Percentiles rank a stretch among this genome's conserved stretches.
These are phyloP conservation scores for Tetrahymena elliotti DNA, from an alignment of 73 alveolate species.

Conservation along the genomic window DNA sequence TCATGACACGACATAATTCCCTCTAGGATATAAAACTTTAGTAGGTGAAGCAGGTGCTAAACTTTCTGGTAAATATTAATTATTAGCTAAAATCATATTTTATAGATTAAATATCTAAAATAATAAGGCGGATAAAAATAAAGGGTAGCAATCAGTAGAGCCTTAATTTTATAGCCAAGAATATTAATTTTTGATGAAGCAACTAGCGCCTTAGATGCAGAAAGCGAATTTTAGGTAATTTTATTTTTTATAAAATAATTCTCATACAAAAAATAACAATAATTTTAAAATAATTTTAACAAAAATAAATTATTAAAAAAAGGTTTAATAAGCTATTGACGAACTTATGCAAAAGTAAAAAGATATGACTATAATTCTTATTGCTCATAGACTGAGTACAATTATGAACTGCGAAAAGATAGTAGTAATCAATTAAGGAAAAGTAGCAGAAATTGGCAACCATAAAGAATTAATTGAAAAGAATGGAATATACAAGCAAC, in stretches of 20 bases:
- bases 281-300: no score
- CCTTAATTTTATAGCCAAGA: constrained; percentile 52
- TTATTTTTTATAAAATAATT: background rate
- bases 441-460: constrained; percentile 55
- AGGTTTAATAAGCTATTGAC: constrained; percentile 47
- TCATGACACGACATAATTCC: constrained; percentile 1
- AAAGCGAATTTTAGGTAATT: constrained; percentile 52
- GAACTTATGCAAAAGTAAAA: constrained; percentile 47
- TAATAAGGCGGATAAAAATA: constrained; percentile 69
- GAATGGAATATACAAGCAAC: constrained; percentile 25
- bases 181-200: constrained; percentile 74
- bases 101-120: constrained; percentile 30
- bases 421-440: constrained; percentile 61
- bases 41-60: constrained; percentile 39
- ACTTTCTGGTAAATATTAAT: constrained; percentile 29
- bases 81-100: background rate
- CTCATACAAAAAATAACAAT: no score
- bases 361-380: constrained; percentile 49
- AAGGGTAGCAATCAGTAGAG: constrained; percentile 73
- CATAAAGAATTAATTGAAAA: constrained; percentile 51
- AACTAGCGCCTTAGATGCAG: constrained; percentile 67
- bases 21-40: constrained; percentile 8
- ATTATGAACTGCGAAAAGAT: constrained; percentile 59
- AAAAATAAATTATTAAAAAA: background rate
- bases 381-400: constrained; percentile 71